A percentile compares a stretch with the other conserved stretches of the same genome.
phyloP scores from a whole-genome alignment of 2,329 filamentous ascomycete species.

The Parasarocladium wereldwijsianum region DNA sequence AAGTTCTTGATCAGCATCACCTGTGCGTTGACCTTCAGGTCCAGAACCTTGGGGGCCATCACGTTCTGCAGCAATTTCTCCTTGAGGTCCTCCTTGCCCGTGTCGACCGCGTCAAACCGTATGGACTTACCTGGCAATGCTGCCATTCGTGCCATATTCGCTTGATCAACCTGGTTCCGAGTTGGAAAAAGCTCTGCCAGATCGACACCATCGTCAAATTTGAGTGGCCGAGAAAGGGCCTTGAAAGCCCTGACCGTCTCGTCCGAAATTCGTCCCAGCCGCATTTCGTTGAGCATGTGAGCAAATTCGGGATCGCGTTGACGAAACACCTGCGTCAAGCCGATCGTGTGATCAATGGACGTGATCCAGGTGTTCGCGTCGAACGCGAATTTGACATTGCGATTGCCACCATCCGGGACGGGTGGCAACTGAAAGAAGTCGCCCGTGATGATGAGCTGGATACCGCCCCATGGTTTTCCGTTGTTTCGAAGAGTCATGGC shows the following conservation, averaged over 20 bases:
- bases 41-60: conserved; percentile 75
- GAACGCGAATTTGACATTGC: conserved; percentile 76
- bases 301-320: conserved; percentile 85
- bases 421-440: conserved; percentile 97
- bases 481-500: conserved; percentile 79
- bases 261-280: conserved; percentile 67
- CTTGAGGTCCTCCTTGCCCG: conserved; percentile 55
- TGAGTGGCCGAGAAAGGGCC: conserved; percentile 53
- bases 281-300: conserved; percentile 94
- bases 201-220: conserved; percentile 56
- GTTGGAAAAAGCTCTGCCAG: conserved; percentile 85
- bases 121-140: conserved; percentile 53
- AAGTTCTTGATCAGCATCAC: conserved; percentile 99
- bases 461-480: conserved; percentile 84
- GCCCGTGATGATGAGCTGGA: conserved; percentile 88
- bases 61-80: conserved; percentile 75
- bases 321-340: conserved; percentile 88
- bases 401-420: conserved; percentile 50
- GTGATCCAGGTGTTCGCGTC: conserved; percentile 86
- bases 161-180: conserved; percentile 72
- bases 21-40: conserved; percentile 81
- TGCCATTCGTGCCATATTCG: conserved; percentile 62
- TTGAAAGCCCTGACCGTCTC: conserved; percentile 66
- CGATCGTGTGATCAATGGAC: conserved; percentile 88
- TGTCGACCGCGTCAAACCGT: conserved; percentile 60